phyloP scores from a whole-genome alignment of 805 yeast genomes.

The Naumovozyma castellii region DNA sequence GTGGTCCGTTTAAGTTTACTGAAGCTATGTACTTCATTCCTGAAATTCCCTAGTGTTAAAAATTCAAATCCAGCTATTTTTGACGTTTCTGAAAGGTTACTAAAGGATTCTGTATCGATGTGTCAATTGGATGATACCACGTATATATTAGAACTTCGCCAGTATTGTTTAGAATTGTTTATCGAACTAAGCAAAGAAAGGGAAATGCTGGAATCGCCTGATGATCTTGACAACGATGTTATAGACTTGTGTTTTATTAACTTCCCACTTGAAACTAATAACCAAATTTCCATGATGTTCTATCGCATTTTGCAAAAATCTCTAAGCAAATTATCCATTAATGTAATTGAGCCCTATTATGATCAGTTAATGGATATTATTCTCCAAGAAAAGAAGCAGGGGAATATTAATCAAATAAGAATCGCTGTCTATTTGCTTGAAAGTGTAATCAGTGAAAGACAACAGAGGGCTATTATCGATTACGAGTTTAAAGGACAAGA shows the following conservation, averaged over 20 bases:
- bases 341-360: conserved; percentile 28
- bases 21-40: conserved; percentile 31
- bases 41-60: conserved; percentile 28
- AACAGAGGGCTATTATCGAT: conserved; percentile 54
- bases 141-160: conserved; percentile 35
- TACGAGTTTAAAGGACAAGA: conserved; percentile 43
- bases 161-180: conserved; percentile 38
- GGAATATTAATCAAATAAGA: conserved; percentile 35
- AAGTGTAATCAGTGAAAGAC: conserved; percentile 36
- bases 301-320: conserved; percentile 32
- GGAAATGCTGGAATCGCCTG: background rate
- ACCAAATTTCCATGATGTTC: conserved; percentile 30
- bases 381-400: conserved; percentile 6
- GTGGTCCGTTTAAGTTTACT: conserved; percentile 43
- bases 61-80: conserved; percentile 33
- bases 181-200: conserved; percentile 4
- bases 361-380: conserved; percentile 31
- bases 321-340: conserved; percentile 24
- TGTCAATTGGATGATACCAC: conserved; percentile 30
- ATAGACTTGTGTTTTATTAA: conserved; percentile 35
- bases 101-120: conserved; percentile 27
- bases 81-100: conserved; percentile 37
- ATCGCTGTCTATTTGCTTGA: conserved; percentile 34
- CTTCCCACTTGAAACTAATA: conserved; percentile 12
- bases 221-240: conserved; percentile 26